Base-by-base conservation (phyloP, 768 basidiomycete species). In the Exsudoporus frostii region DNA sequence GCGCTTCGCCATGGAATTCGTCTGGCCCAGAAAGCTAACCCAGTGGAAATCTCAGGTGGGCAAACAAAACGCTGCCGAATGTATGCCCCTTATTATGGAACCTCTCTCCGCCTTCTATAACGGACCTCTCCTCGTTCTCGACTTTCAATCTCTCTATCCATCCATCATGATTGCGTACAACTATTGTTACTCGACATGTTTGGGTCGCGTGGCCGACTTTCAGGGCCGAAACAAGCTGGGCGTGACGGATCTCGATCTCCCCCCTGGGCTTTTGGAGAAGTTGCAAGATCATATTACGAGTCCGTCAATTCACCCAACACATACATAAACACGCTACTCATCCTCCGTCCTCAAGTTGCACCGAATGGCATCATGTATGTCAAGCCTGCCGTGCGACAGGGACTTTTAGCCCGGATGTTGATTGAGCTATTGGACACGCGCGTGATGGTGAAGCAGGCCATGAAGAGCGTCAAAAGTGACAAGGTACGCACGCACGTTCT, bases 91-190 rank as follows among this genome's bases (percentile, higher is more conserved):
- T 19, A 90, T 98, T 50, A 90, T 96, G 84, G 97, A 99, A 64
- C 97, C 96, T 0, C 74, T 84, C 37, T 96, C 94, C 0, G 90
- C 89, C 2, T 96, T 93, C 64, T 99, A 98, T 70, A 89, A 84
- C 38, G 89, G 89, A 59, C 97, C 97, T 5, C 77, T 99, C 13
- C 74, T 98, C 33, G 95, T 99, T 1, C 77, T 99, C 50, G 97
- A 99, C 68, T 99, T 98, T 67, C 92, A 97, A 62, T 93, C 90
- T 2, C 78, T 99, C 24, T 99, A 99, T 67, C 97, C 97, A 0
- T 97, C 94, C 0, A 77, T 98, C 54, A 98, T 98, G 96, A 96
- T 98, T 60, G 96, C 94, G 7, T 95, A 99, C 73, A 98, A 98
- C 68, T 93, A 93, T 68, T 93, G 91, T 64, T 95, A 93, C 67